Percentiles rank a stretch among this genome's conserved stretches.
Evolutionary conservation across 805 yeast species (phyloP).

Genomic region (Cyberlindnera americana): DNA sequence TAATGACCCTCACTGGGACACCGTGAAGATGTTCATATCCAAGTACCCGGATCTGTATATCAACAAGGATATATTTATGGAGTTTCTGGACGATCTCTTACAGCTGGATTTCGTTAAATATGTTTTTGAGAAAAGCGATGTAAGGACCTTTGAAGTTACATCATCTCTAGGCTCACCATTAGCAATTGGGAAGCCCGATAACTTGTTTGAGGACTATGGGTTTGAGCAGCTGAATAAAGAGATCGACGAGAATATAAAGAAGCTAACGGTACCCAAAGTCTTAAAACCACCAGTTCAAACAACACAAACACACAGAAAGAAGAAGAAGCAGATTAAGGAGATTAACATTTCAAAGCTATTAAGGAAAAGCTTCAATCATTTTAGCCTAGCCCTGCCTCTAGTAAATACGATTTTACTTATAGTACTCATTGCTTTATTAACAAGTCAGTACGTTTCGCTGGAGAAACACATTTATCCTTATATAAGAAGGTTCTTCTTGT

Average conservation of each 20-base stretch:
- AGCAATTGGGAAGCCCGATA: conserved; percentile 3
- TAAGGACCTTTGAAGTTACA: conserved; percentile 9
- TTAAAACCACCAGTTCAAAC: conserved; percentile 2
- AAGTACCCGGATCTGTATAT: conserved; percentile 16
- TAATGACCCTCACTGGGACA: conserved; percentile 14
- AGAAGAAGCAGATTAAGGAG: conserved; percentile 1
- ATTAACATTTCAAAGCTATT: conserved; percentile 2
- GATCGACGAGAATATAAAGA: conserved; percentile 8
- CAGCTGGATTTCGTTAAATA: conserved; percentile 16
- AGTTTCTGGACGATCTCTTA: conserved; percentile 16
- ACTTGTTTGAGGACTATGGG: conserved; percentile 4
- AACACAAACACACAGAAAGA: neutral
- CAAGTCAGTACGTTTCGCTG: conserved; percentile 3
- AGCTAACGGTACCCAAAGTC: conserved; percentile 1
- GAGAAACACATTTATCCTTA: conserved; percentile 4
- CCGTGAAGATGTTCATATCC: conserved; percentile 11
- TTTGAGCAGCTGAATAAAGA: conserved; percentile 5
- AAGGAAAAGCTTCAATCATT: neutral
- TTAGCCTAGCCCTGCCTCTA: conserved; percentile 1
- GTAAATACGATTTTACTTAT: conserved; percentile 12
- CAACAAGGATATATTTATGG: conserved; percentile 11
- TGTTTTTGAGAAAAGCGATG: conserved; percentile 11
- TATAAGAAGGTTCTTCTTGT: conserved; percentile 6
- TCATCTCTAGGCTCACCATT: conserved; percentile 18
- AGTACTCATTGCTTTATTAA: conserved; percentile 4